Evolutionary conservation across 192 early-diverging fungal species (phyloP).

Genomic region (Phlyctochytrium bullatum): DNA sequence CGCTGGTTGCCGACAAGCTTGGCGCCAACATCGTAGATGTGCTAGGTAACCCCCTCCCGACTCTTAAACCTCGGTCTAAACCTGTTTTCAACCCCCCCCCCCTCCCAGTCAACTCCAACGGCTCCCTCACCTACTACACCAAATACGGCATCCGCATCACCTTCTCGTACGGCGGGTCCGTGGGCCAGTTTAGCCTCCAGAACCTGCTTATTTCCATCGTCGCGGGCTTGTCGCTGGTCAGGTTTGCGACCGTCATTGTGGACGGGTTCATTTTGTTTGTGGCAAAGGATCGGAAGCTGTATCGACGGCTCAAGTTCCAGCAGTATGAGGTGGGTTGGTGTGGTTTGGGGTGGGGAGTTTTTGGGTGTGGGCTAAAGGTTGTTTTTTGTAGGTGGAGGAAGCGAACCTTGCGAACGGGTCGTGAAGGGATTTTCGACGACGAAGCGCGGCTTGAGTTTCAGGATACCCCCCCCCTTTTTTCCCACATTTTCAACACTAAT

Average conservation of each 20-base stretch:
- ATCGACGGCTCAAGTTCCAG: slow-evolving; percentile 21
- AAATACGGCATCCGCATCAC: slow-evolving; percentile 36
- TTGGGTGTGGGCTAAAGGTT: too few species aligned
- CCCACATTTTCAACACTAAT: too few species aligned
- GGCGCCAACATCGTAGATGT: background rate
- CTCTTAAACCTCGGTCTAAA: slow-evolving; percentile 4
- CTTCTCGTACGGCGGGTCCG: slow-evolving; percentile 28
- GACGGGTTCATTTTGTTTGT: slow-evolving; percentile 34
- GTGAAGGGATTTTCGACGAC: too few species aligned
- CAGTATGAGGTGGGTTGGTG: slow-evolving; percentile 1
- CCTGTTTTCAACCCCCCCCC: slow-evolving; percentile 6
- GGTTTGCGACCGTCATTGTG: slow-evolving; percentile 34
- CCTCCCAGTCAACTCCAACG: slow-evolving; percentile 25
- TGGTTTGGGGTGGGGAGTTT: too few species aligned
- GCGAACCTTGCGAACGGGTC: too few species aligned
- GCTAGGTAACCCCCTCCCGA: background rate
- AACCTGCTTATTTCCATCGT: slow-evolving; percentile 29
- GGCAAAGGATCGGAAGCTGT: slow-evolving; percentile 21
- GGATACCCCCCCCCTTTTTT: too few species aligned
- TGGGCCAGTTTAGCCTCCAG: slow-evolving; percentile 33
- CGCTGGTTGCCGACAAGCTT: background rate
- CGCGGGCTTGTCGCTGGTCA: slow-evolving; percentile 32
- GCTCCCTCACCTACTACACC: slow-evolving; percentile 28
- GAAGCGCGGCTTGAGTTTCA: too few species aligned
- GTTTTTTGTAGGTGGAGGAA: too few species aligned